Evolutionary conservation across 192 early-diverging fungal species (phyloP).

Genomic region (Entophlyctis helioformis): DNA sequence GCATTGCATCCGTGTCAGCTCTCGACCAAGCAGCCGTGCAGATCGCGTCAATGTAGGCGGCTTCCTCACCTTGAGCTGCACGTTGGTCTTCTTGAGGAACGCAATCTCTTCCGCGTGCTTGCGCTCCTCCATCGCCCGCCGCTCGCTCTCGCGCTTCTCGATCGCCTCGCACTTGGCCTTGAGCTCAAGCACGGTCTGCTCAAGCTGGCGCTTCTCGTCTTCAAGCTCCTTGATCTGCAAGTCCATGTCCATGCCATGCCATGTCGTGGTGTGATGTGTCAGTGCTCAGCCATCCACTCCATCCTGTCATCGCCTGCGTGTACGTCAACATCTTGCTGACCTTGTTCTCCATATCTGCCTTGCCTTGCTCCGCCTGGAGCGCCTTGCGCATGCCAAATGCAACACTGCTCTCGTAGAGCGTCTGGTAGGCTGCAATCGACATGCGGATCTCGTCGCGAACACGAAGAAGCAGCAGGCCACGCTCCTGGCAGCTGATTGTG

Average conservation of each 20-base stretch:
- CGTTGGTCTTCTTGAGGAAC: conserved; percentile 55
- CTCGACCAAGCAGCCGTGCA: neutral
- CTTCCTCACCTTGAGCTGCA: conserved; percentile 44
- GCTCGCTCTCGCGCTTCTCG: conserved; percentile 48
- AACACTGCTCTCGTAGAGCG: conserved; percentile 44
- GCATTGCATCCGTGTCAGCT: neutral
- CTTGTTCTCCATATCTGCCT: conserved; percentile 49
- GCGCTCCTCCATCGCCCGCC: conserved; percentile 50
- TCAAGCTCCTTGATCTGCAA: conserved; percentile 44
- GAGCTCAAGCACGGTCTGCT: conserved; percentile 42
- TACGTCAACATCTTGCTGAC: too few species aligned
- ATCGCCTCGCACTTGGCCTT: conserved; percentile 57
- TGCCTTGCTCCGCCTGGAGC: conserved; percentile 47
- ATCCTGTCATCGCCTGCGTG: too few species aligned
- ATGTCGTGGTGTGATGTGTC: too few species aligned
- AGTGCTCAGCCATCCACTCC: too few species aligned
- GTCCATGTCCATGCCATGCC: too few species aligned
- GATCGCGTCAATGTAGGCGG: neutral
- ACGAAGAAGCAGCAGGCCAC: conserved; percentile 43
- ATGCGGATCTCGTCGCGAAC: conserved; percentile 56
- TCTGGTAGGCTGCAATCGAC: conserved; percentile 56
- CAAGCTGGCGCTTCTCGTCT: conserved; percentile 48
- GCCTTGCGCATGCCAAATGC: conserved; percentile 59
- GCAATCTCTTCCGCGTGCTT: conserved; percentile 58
- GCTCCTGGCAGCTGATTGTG: conserved; percentile 51